Base-by-base conservation (phyloP, 345 rosid genomes). In the Syzygium grande region DNA sequence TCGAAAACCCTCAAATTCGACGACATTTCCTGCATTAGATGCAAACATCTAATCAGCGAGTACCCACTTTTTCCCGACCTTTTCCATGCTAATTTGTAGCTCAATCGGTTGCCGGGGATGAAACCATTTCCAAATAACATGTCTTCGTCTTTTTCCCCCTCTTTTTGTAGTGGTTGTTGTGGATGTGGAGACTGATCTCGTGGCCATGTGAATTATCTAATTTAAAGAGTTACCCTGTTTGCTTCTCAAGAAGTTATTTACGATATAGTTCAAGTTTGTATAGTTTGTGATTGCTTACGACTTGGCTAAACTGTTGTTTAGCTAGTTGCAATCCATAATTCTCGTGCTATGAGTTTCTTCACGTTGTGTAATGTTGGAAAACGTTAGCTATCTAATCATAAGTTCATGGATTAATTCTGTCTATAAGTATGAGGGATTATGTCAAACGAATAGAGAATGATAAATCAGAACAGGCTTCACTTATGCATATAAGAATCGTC, bases 1-100 rank as follows among this genome's bases (percentile, higher is more conserved):
- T 56, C 8, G 17, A 25, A 16, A 38, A 22, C 85, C 53, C 58
- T 25, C 63, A 58, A 88, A 88, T 86, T 88, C 88, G 90, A 92
- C 91, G 94, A 92, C 92, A 89, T 91, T 84, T 84, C 90, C 89
- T 25, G 85, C 84, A 4, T 83, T 88, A 86, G 89, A 86, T 87
- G 90, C 53, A 55, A 53, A 85, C 54, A 89, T 89, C 90, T 87
- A 55, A 87, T 90, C 87, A 52, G 78, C 49, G 63, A 87, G 87
- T 49, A 4, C 55, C 53, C 49, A 34, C 27, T 23, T 73, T 68
- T 73, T 73, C 27, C 15, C 49, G 8, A 9, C 25, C 46, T 41
- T 4, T 68, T 34, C 22, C 23, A 3, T 30, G 46, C 80, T 68
- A 46, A 16, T 68, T 68, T 68, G 46, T 68, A 34, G 80, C 7